These are phyloP conservation scores for Boletus tylopilopsis DNA, from an alignment of 768 basidiomycete genomes.

Conservation along the genomic window DNA sequence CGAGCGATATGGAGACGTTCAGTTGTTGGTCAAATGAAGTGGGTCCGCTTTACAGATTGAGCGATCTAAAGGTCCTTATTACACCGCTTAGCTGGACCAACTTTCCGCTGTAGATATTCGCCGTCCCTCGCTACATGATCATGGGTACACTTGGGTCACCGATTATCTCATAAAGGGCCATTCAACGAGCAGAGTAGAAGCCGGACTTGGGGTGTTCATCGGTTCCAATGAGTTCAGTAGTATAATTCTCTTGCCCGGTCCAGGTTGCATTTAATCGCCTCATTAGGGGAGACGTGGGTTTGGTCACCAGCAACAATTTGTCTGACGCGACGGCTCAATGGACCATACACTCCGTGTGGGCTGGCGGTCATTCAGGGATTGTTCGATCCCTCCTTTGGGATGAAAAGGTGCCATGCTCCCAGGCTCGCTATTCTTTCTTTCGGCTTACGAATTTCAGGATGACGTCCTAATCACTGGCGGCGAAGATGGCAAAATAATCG, in stretches of 20 bases:
- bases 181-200: constrained; percentile 14
- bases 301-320: constrained; percentile 45
- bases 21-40: constrained; percentile 80
- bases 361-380: constrained; percentile 51
- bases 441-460: constrained; percentile 29
- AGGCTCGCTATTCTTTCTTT: not conserved
- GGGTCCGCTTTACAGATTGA: constrained; percentile 4
- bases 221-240: constrained; percentile 70
- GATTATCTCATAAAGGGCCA: constrained; percentile 68
- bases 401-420: constrained; percentile 39
- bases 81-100: constrained; percentile 53
- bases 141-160: constrained; percentile 65
- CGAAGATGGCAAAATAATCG: constrained; percentile 45
- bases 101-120: constrained; percentile 60
- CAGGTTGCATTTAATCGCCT: constrained; percentile 1
- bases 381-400: constrained; percentile 58
- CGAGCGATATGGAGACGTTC: constrained; percentile 95
- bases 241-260: not conserved
- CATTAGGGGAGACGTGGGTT: constrained; percentile 53
- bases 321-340: constrained; percentile 40
- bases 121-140: constrained; percentile 54
- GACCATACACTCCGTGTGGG: constrained; percentile 50
- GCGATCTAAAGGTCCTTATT: not conserved
- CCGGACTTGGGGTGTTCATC: constrained; percentile 51
- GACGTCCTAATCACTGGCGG: constrained; percentile 45